Base-by-base conservation (phyloP, 2,329 filamentous ascomycete genomes). In the Fusarium nygamai region DNA sequence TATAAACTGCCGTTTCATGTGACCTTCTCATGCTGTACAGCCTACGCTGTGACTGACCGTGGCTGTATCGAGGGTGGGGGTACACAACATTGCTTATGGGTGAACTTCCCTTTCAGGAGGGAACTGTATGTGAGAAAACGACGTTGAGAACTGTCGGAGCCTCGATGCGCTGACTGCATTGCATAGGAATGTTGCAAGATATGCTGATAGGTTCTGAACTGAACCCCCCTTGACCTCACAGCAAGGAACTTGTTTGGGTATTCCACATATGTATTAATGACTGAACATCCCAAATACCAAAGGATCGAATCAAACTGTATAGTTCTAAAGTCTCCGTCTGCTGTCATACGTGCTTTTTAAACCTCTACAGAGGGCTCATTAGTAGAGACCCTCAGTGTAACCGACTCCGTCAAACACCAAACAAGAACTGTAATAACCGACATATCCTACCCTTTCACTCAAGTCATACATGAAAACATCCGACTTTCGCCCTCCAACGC, bases 11-110 rank as follows among this genome's bases (percentile, higher is more conserved):
- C 38, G 39, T 50, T 56, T 69, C 58, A 61, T 63, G 62, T 61
- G 63, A 71, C 68, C 67, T 64, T 41, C 47, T 57, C 33, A 36
- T 66, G 57, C 69, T 69, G 50, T 50, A 66, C 73, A 74, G 53
- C 63, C 71, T 76, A 67, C 67, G 60, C 64, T 43, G 57, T 27
- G 43, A 67, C 58, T 44, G 50, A 56, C 48, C 43, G 75, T 78
- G 72, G 73, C 76, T 74, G 64, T 43, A 50, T 51, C 53, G 29
- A 57, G 44, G 41, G 69, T 76, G 71, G 76, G 76, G 73, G 67
- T 41, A 65, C 66, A 47, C 66, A 50, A 13, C 69, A 63, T 63
- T 33, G 46, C 44, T 48, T 61, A 47, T 64, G 50, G 34, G 47
- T 64, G 64, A 60, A 24, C 61, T 43, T 66, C 36, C 46, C 43